Conservation (phyloP, 2,329 filamentous ascomycete genomes). For the Fragosphaeria purpurea region DNA sequence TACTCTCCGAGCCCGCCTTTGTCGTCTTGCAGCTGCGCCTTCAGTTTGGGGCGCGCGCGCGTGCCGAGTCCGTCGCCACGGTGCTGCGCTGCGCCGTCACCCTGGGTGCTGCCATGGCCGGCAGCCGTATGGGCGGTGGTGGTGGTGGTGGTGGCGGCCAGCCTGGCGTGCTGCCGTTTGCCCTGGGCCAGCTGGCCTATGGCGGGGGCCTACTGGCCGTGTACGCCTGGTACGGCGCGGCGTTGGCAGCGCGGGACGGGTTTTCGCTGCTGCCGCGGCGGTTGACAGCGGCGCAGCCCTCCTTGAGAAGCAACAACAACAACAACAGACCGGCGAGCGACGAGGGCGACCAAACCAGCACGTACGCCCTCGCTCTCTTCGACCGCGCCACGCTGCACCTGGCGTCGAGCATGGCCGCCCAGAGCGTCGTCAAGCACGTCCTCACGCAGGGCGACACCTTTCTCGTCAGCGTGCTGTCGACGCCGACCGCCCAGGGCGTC, state of each 20-base stretch:
- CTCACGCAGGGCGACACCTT: conserved; percentile 92
- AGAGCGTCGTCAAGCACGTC: conserved; percentile 83
- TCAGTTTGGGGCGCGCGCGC: conserved; percentile 68
- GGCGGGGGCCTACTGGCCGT: conserved; percentile 56
- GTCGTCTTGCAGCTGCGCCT: conserved; percentile 75
- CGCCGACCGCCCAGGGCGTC: conserved; percentile 71
- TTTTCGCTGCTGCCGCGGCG: conserved; percentile 58
- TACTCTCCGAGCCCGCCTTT: conserved; percentile 81
- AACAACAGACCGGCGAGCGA: background rate
- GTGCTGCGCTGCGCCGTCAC: conserved; percentile 67
- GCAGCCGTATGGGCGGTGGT: conserved; percentile 20
- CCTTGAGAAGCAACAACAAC: too few relatives aligned
- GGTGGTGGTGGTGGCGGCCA: conserved; percentile 27
- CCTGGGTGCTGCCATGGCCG: conserved; percentile 56
- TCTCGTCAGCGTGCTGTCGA: conserved; percentile 69
- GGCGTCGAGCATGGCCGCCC: conserved; percentile 72
- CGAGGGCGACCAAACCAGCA: background rate
- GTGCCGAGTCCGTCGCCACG: conserved; percentile 75
- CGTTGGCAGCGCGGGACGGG: conserved; percentile 42
- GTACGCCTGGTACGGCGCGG: conserved; percentile 55
- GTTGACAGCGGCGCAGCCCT: conserved; percentile 16
- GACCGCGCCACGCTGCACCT: conserved; percentile 61
- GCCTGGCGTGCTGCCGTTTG: conserved; percentile 77
- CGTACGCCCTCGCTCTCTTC: conserved; percentile 51
- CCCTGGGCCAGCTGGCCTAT: conserved; percentile 74